phyloP scores from a whole-genome alignment of 768 basidiomycete genomes.

The Mycena crocata region DNA sequence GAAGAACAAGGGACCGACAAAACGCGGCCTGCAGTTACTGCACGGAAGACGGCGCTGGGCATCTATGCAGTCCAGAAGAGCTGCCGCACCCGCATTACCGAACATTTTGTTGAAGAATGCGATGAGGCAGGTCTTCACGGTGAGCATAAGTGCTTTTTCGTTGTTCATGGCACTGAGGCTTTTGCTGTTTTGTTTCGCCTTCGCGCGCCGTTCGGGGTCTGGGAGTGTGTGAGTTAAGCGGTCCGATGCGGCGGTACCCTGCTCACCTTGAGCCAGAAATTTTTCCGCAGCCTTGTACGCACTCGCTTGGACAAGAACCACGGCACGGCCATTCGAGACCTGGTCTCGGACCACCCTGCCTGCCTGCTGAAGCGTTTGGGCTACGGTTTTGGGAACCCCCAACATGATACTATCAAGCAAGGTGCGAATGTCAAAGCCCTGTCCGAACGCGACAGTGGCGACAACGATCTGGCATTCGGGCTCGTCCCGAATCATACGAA shows the following conservation, averaged over 20 bases:
- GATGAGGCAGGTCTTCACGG: constrained; percentile 12
- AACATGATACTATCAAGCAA: constrained; percentile 19
- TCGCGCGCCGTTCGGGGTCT: no score
- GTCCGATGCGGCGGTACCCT: no score
- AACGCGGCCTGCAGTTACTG: constrained; percentile 3
- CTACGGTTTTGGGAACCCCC: constrained; percentile 16
- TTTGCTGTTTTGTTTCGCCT: not conserved
- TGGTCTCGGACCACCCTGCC: constrained; percentile 22
- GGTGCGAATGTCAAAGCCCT: constrained; percentile 26
- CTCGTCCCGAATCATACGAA: constrained; percentile 21
- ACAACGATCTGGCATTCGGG: constrained; percentile 26
- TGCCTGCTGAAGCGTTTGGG: constrained; percentile 20
- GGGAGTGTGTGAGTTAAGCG: no score
- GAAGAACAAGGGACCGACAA: constrained; percentile 11
- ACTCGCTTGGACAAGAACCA: constrained; percentile 16
- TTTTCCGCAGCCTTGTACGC: constrained; percentile 12
- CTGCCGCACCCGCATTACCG: not conserved
- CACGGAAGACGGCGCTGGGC: constrained; percentile 14
- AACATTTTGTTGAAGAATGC: constrained; percentile 19
- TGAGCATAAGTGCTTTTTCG: constrained; percentile 22
- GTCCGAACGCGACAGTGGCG: constrained; percentile 24
- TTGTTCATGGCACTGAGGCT: constrained; percentile 24
- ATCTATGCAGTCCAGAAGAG: constrained; percentile 19
- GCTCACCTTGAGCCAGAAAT: constrained; percentile 6
- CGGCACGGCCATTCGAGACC: not conserved